phyloP scores from a whole-genome alignment of 306 rosid species.

The Cotoneaster glaucophyllus region DNA sequence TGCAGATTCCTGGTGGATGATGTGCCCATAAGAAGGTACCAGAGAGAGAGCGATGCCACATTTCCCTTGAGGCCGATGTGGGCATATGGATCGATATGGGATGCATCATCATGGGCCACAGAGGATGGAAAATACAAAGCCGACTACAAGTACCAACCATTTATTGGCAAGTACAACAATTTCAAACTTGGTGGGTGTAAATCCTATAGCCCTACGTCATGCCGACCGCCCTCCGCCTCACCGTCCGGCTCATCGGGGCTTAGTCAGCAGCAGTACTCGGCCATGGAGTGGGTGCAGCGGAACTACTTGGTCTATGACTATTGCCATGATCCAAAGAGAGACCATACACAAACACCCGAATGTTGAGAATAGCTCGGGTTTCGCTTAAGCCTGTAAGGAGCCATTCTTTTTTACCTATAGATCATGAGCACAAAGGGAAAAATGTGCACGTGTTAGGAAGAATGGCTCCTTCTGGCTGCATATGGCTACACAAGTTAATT shows the following conservation, averaged over 20 bases:
- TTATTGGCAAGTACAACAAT: conserved; percentile 53
- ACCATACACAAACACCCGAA: conserved; percentile 68
- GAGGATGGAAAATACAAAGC: conserved; percentile 87
- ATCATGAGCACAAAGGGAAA: background rate
- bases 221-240: conserved; percentile 42
- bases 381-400: too few relatives aligned
- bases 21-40: conserved; percentile 74
- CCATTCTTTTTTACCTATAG: background rate
- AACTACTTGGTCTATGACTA: conserved; percentile 67
- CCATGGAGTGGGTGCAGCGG: conserved; percentile 74
- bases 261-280: conserved; percentile 38
- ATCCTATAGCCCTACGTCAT: conserved; percentile 20
- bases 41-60: conserved; percentile 62
- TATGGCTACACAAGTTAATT: background rate
- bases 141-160: conserved; percentile 75
- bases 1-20: conserved; percentile 80
- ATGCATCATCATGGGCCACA: conserved; percentile 92
- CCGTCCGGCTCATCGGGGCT: conserved; percentile 30
- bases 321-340: conserved; percentile 70
- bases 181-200: conserved; percentile 60
- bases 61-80: conserved; percentile 76
- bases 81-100: conserved; percentile 91
- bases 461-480: background rate
- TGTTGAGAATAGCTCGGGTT: conserved; percentile 23
- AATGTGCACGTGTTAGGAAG: background rate